Evolutionary conservation across 148 eudicot genomes (phyloP).

Genomic region (Fagopyrum esculentum): DNA sequence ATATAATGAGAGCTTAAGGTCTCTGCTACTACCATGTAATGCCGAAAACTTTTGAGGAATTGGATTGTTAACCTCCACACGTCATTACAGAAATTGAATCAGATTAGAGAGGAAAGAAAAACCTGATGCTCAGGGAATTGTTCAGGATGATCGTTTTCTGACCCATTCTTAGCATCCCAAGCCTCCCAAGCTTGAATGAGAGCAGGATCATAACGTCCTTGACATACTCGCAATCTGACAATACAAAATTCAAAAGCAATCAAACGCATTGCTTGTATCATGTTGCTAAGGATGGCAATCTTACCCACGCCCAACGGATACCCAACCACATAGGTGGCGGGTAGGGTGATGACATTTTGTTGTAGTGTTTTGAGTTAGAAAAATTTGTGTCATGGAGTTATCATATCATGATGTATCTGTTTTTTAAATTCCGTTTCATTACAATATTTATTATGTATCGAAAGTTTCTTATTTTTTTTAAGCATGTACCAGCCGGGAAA

Average conservation of each 20-base stretch:
- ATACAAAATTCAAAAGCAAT: slow-evolving; percentile 8
- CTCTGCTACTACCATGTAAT: background rate
- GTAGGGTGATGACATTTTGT: no score
- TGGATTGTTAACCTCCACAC: background rate
- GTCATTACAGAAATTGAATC: background rate
- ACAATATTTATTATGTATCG: no score
- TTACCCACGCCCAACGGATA: no score
- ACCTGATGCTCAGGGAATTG: slow-evolving; percentile 80
- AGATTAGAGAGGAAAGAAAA: slow-evolving; percentile 9
- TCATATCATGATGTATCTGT: background rate
- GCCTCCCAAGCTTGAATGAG: slow-evolving; percentile 81
- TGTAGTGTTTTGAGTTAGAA: no score
- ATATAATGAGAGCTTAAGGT: background rate
- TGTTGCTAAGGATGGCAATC: no score
- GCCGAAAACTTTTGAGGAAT: background rate
- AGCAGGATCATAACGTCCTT: slow-evolving; percentile 69
- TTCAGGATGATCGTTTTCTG: slow-evolving; percentile 88
- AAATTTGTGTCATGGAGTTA: background rate
- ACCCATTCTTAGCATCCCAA: slow-evolving; percentile 69
- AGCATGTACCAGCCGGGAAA: no score
- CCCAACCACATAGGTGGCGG: no score
- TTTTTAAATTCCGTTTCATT: no score
- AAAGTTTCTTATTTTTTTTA: no score
- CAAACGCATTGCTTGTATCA: background rate
- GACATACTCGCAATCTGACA: slow-evolving; percentile 70